These are phyloP conservation scores for Filobasidium floriforme DNA, from an alignment of 768 basidiomycete species.

Conservation along the genomic window DNA sequence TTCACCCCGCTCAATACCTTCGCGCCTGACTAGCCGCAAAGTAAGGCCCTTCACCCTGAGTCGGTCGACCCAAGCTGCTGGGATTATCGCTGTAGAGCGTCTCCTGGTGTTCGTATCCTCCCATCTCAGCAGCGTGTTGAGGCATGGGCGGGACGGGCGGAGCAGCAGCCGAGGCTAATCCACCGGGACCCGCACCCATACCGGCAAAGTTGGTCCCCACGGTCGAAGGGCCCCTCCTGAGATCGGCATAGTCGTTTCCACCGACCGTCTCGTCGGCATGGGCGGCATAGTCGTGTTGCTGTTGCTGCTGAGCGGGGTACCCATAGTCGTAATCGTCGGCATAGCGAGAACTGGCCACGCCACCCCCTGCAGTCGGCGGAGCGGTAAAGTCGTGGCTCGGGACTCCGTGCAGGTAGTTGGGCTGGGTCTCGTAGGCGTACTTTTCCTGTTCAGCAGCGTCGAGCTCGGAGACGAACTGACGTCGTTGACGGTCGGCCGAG, in stretches of 20 bases:
- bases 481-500: constrained; percentile 34
- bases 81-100: not conserved
- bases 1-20: no score
- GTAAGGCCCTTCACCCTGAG: constrained; percentile 24
- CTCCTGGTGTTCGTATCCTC: not conserved
- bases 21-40: constrained; percentile 13
- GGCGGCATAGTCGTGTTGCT: constrained; percentile 29
- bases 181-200: constrained; percentile 18
- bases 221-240: constrained; percentile 32
- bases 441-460: constrained; percentile 23
- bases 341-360: constrained; percentile 9
- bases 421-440: constrained; percentile 6
- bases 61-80: constrained; percentile 22
- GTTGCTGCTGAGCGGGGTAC: not conserved
- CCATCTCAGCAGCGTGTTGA: not conserved
- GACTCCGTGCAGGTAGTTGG: constrained; percentile 27
- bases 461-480: constrained; percentile 36
- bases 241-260: constrained; percentile 34
- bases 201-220: constrained; percentile 12
- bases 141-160: not conserved
- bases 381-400: constrained; percentile 44
- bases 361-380: constrained; percentile 15
- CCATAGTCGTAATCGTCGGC: constrained; percentile 3
- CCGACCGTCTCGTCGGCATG: constrained; percentile 26
- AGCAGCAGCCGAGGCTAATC: not conserved